Evolutionary conservation across 345 rosid species (phyloP).

Genomic region (Acer negundo): DNA sequence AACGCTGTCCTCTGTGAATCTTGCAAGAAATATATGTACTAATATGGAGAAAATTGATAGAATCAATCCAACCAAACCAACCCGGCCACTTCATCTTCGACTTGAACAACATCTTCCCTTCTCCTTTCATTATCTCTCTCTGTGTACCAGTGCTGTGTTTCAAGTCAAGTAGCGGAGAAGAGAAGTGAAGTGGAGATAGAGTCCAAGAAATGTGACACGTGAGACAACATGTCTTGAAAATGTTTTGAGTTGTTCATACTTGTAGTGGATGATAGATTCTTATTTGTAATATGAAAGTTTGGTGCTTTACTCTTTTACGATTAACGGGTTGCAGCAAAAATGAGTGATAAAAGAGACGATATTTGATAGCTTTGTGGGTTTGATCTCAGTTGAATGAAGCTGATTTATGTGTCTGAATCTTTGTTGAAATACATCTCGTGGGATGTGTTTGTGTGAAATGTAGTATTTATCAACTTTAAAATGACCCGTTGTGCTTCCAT

Average conservation of each 20-base stretch:
- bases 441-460: not conserved
- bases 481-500: not conserved
- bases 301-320: not conserved
- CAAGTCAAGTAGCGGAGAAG: conserved; percentile 12
- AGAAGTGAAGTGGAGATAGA: too few relatives aligned
- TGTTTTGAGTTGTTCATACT: conserved; percentile 6
- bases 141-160: too few relatives aligned
- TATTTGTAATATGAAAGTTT: too few relatives aligned
- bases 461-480: too few relatives aligned
- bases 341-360: not conserved
- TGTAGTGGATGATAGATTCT: not conserved
- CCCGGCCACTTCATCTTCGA: conserved; percentile 90
- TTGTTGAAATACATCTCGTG: too few relatives aligned
- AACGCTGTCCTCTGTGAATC: too few relatives aligned
- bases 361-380: not conserved
- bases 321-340: not conserved
- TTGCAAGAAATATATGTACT: too few relatives aligned
- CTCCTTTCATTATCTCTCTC: conserved; percentile 76
- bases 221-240: not conserved
- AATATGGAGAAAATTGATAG: conserved; percentile 70
- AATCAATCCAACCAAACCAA: conserved; percentile 72
- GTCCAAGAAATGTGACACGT: conserved; percentile 17
- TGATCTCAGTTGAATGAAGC: not conserved
- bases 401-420: not conserved
- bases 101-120: conserved; percentile 69